A percentile compares a stretch with the other conserved stretches of the same genome.
Evolutionary conservation across 306 rosid species (phyloP).

Genomic region (Purshia tridentata): DNA sequence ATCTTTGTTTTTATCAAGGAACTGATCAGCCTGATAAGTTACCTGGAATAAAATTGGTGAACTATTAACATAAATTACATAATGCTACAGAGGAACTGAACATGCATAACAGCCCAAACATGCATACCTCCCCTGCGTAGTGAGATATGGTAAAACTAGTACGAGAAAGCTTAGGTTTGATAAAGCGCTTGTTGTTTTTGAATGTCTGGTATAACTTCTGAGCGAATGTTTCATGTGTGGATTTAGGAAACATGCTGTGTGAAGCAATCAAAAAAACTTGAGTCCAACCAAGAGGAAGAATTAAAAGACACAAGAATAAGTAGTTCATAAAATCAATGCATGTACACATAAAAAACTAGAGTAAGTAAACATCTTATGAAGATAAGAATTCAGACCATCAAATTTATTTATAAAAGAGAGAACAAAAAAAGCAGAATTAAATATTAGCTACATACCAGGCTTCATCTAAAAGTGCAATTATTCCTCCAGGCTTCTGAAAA

Average conservation of each 20-base stretch:
- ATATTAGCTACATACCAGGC: conserved; percentile 80
- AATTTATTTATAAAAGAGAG: conserved; percentile 24
- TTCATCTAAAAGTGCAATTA: conserved; percentile 94
- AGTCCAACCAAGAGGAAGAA: conserved; percentile 37
- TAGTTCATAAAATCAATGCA: conserved; percentile 4
- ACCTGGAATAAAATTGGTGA: conserved; percentile 55
- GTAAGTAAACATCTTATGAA: not conserved
- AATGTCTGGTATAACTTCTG: conserved; percentile 98
- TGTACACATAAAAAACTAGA: conserved; percentile 10
- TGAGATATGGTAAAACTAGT: conserved; percentile 92
- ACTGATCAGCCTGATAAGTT: conserved; percentile 84
- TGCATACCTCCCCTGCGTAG: conserved; percentile 96
- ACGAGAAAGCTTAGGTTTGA: conserved; percentile 98
- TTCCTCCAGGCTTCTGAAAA: conserved; percentile 98
- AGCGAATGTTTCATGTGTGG: conserved; percentile 97
- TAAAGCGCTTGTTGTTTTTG: conserved; percentile 92
- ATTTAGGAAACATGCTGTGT: conserved; percentile 99
- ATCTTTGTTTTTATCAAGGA: conserved; percentile 98
- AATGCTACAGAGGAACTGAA: conserved; percentile 23
- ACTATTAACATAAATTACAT: conserved; percentile 22
- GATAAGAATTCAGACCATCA: conserved; percentile 26
- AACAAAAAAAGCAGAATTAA: conserved; percentile 12
- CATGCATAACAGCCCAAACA: conserved; percentile 26
- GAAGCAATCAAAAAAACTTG: conserved; percentile 38
- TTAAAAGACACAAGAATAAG: conserved; percentile 21